Percentiles rank a stretch among this genome's conserved stretches.
Conservation (phyloP, 2,329 filamentous ascomycete genomes). For the Nemania sp. region DNA sequence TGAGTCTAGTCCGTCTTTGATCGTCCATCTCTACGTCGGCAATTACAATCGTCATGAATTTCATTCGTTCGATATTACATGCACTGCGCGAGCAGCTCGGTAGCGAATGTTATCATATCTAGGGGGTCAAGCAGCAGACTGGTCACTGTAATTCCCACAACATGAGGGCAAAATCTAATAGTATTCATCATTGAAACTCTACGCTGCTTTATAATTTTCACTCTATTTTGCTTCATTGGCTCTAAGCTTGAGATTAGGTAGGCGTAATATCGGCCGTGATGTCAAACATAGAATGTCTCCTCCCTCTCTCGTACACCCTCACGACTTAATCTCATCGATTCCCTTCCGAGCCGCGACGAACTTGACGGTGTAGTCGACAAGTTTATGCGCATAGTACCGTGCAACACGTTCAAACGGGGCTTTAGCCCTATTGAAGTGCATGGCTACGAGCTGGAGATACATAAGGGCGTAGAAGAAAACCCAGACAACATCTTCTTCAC, state of each 20-base stretch:
- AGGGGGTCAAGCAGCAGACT: not conserved
- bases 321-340: too few species aligned
- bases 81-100: too few species aligned
- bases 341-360: too few species aligned
- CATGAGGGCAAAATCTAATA: too few species aligned
- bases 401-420: conserved; percentile 5
- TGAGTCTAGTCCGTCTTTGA: not conserved
- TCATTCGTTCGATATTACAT: not conserved
- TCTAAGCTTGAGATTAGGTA: too few species aligned
- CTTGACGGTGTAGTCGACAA: not conserved
- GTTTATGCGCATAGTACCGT: conserved; percentile 3
- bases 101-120: not conserved
- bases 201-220: too few species aligned
- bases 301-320: too few species aligned
- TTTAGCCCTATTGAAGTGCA: conserved; percentile 20
- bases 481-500: conserved; percentile 29
- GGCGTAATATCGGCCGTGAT: too few species aligned
- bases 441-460: conserved; percentile 35
- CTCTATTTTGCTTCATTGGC: too few species aligned
- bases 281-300: too few species aligned
- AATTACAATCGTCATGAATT: not conserved
- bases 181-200: too few species aligned
- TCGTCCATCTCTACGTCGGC: not conserved
- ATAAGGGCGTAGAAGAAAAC: conserved; percentile 35
- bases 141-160: not conserved